Conservation (phyloP, 257 asterid species). For the Linaria vulgaris region DNA sequence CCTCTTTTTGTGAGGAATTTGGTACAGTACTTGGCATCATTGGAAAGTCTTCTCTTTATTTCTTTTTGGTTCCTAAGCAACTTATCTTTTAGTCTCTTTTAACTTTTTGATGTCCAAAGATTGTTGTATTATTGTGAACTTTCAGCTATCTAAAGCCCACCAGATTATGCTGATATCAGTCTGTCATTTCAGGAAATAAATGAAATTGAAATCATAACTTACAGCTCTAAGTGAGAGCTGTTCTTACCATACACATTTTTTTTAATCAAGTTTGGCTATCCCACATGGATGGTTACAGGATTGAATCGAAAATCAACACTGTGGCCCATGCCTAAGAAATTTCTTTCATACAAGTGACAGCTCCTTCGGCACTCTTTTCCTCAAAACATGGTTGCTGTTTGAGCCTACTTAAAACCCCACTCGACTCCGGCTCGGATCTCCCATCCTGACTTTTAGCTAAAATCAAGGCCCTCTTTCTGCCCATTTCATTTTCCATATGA, state of each 20-base stretch:
- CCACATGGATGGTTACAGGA: constrained; percentile 1
- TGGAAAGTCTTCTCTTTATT: background rate
- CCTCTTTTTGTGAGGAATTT: constrained; percentile 15
- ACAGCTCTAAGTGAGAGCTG: background rate
- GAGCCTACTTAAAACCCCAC: no score
- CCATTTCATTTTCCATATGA: background rate
- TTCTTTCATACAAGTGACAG: no score
- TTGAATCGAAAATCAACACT: no score
- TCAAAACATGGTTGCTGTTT: no score
- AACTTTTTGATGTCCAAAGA: constrained; percentile 9
- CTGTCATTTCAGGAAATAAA: background rate
- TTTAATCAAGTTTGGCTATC: constrained; percentile 13
- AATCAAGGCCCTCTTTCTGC: no score
- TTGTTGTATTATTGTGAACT: background rate
- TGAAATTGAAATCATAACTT: constrained; percentile 12
- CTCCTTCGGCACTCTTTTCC: no score
- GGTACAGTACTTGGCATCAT: constrained; percentile 9
- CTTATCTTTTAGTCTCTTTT: constrained; percentile 3
- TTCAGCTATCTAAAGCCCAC: background rate
- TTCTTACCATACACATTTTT: constrained; percentile 7
- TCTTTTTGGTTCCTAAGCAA: constrained; percentile 6
- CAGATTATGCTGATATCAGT: no score
- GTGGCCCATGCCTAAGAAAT: no score
- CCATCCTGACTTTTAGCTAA: no score
- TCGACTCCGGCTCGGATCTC: no score